phyloP scores from a whole-genome alignment of 2,329 filamentous ascomycete genomes.

The Colletotrichum brevisporum region DNA sequence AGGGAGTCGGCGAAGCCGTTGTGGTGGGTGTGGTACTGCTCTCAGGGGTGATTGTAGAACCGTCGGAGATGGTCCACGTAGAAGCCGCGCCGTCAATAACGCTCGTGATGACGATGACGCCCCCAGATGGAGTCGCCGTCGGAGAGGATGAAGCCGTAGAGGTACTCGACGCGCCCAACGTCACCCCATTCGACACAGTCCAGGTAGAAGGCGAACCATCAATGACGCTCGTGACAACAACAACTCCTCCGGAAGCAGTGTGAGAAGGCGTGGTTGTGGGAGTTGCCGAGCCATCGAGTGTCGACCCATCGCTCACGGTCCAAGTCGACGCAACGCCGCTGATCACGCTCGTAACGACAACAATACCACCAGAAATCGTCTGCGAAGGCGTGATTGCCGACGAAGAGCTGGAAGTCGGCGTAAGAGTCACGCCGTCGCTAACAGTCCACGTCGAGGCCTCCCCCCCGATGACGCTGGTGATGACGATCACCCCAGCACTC shows the following conservation, averaged over 20 bases:
- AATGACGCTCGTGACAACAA: neutral
- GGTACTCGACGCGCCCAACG: neutral
- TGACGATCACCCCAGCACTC: neutral
- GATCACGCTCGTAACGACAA: neutral
- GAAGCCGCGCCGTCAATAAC: neutral
- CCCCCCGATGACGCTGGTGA: neutral
- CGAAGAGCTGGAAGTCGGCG: neutral
- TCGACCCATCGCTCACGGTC: neutral
- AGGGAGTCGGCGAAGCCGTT: neutral
- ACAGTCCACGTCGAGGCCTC: neutral
- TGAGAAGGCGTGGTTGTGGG: neutral
- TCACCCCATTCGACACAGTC: neutral
- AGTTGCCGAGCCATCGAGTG: rapidly evolving
- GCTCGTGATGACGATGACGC: neutral
- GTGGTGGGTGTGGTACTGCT: neutral
- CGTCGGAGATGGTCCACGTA: neutral
- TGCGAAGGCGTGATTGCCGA: neutral
- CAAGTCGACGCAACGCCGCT: neutral
- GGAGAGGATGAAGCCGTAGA: neutral
- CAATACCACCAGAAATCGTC: neutral
- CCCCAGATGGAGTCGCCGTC: neutral
- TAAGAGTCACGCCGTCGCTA: neutral
- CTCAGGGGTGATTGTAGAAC: neutral
- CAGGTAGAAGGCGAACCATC: constrained; percentile 1
- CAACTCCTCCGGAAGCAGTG: neutral